These are phyloP conservation scores for Oryza glumipatula DNA, from an alignment of 176 grass and related monocot genomes.

Conservation along the genomic window DNA sequence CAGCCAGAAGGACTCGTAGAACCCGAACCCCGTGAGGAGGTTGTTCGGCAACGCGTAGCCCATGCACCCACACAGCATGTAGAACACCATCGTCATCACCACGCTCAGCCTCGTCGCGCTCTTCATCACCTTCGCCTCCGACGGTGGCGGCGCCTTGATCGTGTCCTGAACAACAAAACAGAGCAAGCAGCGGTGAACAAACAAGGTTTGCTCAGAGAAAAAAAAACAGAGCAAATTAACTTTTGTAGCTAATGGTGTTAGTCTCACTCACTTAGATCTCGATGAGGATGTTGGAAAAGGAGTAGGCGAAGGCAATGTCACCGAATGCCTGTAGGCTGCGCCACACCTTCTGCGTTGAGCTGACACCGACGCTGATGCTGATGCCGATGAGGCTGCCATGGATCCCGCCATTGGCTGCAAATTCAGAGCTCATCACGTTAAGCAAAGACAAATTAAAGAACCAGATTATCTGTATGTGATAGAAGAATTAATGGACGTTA, in stretches of 20 bases:
- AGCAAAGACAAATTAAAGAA: too few species aligned
- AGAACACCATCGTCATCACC: constrained; percentile 53
- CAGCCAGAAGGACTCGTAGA: constrained; percentile 81
- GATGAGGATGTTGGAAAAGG: constrained; percentile 55
- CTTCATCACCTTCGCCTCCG: constrained; percentile 78
- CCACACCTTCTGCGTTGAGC: constrained; percentile 41
- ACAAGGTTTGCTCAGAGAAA: fast-evolving
- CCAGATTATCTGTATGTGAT: too few species aligned
- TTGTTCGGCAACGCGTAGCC: constrained; percentile 75
- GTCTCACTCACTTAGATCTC: constrained; percentile 45
- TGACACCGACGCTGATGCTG: too few species aligned
- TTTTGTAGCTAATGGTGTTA: too few species aligned
- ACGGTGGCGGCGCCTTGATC: constrained; percentile 61
- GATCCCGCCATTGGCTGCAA: too few species aligned
- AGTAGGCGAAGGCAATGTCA: constrained; percentile 50
- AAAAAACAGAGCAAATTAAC: background rate
- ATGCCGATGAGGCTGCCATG: too few species aligned
- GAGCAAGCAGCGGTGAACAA: background rate
- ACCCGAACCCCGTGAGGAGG: constrained; percentile 76
- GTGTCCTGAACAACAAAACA: constrained; percentile 47
- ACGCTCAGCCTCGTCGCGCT: constrained; percentile 56
- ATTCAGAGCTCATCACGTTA: too few species aligned
- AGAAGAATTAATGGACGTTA: too few species aligned
- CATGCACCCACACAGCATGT: constrained; percentile 86
- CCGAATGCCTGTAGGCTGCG: constrained; percentile 40